These are phyloP conservation scores for Ascochyta viciae-villosae DNA, from an alignment of 2,329 filamentous ascomycete species.

Conservation along the genomic window DNA sequence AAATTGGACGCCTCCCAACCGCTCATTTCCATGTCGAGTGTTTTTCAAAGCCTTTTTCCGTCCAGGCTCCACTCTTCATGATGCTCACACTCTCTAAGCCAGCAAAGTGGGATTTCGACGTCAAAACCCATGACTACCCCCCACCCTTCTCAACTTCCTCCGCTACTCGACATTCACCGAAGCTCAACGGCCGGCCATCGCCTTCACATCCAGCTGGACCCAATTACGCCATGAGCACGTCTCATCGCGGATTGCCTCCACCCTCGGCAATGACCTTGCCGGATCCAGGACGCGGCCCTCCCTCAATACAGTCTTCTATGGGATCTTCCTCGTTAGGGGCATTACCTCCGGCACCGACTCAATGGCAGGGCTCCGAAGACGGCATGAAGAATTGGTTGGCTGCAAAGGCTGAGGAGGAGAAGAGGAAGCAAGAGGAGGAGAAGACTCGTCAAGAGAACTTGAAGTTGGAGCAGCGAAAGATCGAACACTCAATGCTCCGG, in stretches of 20 bases:
- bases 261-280: slow-evolving; percentile 61
- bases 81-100: slow-evolving; percentile 61
- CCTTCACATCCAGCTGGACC: slow-evolving; percentile 52
- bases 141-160: slow-evolving; percentile 50
- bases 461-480: slow-evolving; percentile 59
- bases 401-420: slow-evolving; percentile 61
- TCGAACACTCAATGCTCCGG: slow-evolving; percentile 61
- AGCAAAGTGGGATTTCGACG: slow-evolving; percentile 56
- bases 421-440: slow-evolving; percentile 61
- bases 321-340: slow-evolving; percentile 42
- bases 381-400: slow-evolving; percentile 60
- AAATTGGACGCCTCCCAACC: slow-evolving; percentile 37
- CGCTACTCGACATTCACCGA: slow-evolving; percentile 49
- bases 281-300: slow-evolving; percentile 53
- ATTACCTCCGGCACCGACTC: slow-evolving; percentile 54
- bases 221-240: slow-evolving; percentile 56
- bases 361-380: slow-evolving; percentile 61
- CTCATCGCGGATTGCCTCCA: slow-evolving; percentile 61
- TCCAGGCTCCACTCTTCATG: slow-evolving; percentile 48
- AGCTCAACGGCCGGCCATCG: slow-evolving; percentile 49
- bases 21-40: slow-evolving; percentile 46
- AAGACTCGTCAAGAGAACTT: slow-evolving; percentile 59
- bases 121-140: slow-evolving; percentile 59
- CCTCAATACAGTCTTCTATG: slow-evolving; percentile 32
- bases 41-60: slow-evolving; percentile 23